Base-by-base conservation (phyloP, 1,284 basidiomycete genomes). In the Ceratobasidium sp. region DNA sequence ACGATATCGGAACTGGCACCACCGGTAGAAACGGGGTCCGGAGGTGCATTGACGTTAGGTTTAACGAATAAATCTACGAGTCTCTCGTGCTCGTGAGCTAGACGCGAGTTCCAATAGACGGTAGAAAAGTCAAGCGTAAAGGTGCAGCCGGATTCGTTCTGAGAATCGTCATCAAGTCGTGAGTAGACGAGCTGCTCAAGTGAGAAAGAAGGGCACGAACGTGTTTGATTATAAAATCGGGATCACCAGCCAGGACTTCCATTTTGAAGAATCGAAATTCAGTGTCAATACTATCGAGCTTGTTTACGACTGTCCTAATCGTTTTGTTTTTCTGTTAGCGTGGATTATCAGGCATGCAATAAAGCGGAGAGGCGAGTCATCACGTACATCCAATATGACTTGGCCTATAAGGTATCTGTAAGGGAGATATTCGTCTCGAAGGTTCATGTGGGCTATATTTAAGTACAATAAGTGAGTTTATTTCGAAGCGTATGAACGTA, bases 81-180 rank as follows among this genome's bases (percentile, higher is more conserved):
- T 2, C 96, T 90, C 47, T 91, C 90, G 80, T 99, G 98, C 81
- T 99, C 98, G 0, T 91, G 91, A 77, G 96, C 93, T 45, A 99
- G 84, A 22, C 98, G 90, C 22, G 96, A 97, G 84, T 99, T 99
- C 96, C 97, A 99, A 83, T 99, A 99, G 1, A 99, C 98, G 79
- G 91, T 87, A 9, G 93, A 91, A 80, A 99, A 99, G 82, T 99
- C 97, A 79, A 99, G 99, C 0, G 89, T 91, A 82, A 99, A 99
- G 17, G 84, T 85, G 82, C 96, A 99, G 78, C 91, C 89, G 7
- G 90, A 89, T 84, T 98, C 96, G 77, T 87, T 87, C 94, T 97
- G 80, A n/a, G n/a, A n/a, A n/a, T n/a, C n/a, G n/a, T n/a, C n/a
- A n/a, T n/a, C n/a, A n/a, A n/a, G 53, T 27, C 11, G 22, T n/a